Conservation (phyloP, 2,329 filamentous ascomycete species). For the Pseudogymnoascus verrucosus region DNA sequence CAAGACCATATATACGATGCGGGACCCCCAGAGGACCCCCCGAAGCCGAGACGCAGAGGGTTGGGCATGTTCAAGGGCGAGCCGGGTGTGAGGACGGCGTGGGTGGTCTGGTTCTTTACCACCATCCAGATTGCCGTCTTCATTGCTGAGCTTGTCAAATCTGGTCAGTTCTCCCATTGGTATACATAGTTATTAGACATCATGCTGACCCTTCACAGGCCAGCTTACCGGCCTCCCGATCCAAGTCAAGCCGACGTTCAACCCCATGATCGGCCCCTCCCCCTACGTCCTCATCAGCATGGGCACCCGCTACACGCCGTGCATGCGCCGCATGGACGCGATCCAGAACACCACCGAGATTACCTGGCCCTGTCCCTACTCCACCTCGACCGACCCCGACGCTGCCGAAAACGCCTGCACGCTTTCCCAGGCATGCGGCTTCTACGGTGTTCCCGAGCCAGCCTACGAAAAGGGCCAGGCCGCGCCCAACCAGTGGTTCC, state of each 20-base stretch:
- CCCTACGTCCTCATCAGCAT: constrained; percentile 90
- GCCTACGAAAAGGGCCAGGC: constrained; percentile 34
- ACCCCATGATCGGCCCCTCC: constrained; percentile 95
- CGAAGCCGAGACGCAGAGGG: constrained; percentile 36
- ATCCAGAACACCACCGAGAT: constrained; percentile 49
- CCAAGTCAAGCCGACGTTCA: constrained; percentile 66
- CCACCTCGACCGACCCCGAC: constrained; percentile 50
- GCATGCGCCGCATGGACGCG: constrained; percentile 76
- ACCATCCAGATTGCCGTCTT: constrained; percentile 75
- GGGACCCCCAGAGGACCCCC: constrained; percentile 27
- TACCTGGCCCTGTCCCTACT: constrained; percentile 66
- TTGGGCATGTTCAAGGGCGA: constrained; percentile 44
- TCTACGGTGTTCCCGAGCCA: constrained; percentile 42
- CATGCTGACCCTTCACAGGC: constrained; percentile 36
- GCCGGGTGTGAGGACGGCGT: constrained; percentile 45
- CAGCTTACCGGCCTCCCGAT: constrained; percentile 61
- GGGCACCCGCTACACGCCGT: constrained; percentile 85
- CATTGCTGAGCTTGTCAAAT: constrained; percentile 77
- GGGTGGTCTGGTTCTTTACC: constrained; percentile 76
- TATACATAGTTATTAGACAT: constrained; percentile 13
- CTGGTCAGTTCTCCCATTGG: constrained; percentile 49
- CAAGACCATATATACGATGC: constrained; percentile 58
- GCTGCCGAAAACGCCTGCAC: constrained; percentile 52
- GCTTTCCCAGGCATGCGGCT: constrained; percentile 76
- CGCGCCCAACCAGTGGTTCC: constrained; percentile 84